Evolutionary conservation across 495 filamentous ascomycete species (phyloP), one percentile per base, ranked within the genome.

Genomic region (Apodospora peruviana): DNA sequence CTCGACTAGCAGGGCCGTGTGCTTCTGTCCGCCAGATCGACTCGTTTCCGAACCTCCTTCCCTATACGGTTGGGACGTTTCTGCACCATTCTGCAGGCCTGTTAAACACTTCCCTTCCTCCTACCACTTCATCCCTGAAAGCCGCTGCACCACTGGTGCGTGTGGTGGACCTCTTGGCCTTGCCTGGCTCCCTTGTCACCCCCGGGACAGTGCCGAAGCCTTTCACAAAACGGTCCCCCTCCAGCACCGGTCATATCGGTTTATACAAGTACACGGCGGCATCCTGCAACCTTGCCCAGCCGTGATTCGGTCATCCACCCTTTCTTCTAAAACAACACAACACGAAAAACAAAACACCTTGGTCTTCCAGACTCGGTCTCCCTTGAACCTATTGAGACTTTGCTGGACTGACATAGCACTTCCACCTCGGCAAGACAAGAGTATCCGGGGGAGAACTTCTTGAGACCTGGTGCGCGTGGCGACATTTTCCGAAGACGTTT

Each of bases 21-120:
- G 53, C 55, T 49, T 46, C 50, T 52, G 61, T 59, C 59, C 62
- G 64, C 64, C 64, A 71, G 69, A 72, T 73, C 68, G 64, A 64
- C 57, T 52, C 65, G 66, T 72, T 70, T 61, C 64, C 66, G 63
- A 67, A 58, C 68, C 72, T 76, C 73, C 73, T 76, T 76, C 71
- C 73, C 66, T 72, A 65, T 73, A 62, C 60, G 71, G 73, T 69
- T 74, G 73, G 68, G 68, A 67, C 67, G 65, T 65, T 63, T 67
- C 64, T 68, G 61, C 60, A 65, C 58, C 53, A 53, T 55, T 62
- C 68, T 72, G 70, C 67, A 68, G 60, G 62, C 52, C 60, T 60
- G 59, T 61, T 69, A 60, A 67, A 67, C 40, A 53, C 54, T 53
- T 56, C 48, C 61, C 60, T 53, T 20, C 21, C 14, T 18, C 39